Conservation (phyloP, 805 yeast species). For the Nakazawaea populi region DNA sequence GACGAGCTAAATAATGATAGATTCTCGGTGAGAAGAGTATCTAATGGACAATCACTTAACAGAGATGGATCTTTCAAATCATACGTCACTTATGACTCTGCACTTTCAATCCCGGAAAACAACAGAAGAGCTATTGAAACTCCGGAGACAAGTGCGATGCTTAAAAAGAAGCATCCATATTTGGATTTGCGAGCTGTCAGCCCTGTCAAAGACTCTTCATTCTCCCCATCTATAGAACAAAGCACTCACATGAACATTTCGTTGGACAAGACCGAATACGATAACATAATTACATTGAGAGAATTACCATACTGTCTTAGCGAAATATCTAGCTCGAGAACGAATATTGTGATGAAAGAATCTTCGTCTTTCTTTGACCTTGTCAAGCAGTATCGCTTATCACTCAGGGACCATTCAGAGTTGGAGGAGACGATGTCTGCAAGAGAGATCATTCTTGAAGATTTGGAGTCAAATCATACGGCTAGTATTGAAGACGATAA, state of each 20-base stretch:
- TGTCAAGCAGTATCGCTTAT: constrained; percentile 2
- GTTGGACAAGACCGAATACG: constrained; percentile 3
- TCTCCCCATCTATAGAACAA: neutral
- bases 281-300: constrained; percentile 16
- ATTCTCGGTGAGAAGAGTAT: constrained; percentile 23
- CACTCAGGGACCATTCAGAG: neutral
- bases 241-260: neutral
- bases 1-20: constrained; percentile 7
- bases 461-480: neutral
- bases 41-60: constrained; percentile 18
- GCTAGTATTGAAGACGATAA: constrained; percentile 1
- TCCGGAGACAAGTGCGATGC: constrained; percentile 16
- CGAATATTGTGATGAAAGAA: constrained; percentile 4
- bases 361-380: constrained; percentile 9
- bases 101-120: constrained; percentile 27
- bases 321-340: neutral
- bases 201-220: neutral
- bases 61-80: constrained; percentile 39
- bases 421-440: neutral
- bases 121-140: neutral
- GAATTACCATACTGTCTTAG: constrained; percentile 20
- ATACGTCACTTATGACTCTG: constrained; percentile 57
- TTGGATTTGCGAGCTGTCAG: constrained; percentile 36
- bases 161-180: constrained; percentile 42
- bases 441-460: neutral